Evolutionary conservation across 1,139 yeast species (phyloP).

Genomic region (Yamadazyma oceani): DNA sequence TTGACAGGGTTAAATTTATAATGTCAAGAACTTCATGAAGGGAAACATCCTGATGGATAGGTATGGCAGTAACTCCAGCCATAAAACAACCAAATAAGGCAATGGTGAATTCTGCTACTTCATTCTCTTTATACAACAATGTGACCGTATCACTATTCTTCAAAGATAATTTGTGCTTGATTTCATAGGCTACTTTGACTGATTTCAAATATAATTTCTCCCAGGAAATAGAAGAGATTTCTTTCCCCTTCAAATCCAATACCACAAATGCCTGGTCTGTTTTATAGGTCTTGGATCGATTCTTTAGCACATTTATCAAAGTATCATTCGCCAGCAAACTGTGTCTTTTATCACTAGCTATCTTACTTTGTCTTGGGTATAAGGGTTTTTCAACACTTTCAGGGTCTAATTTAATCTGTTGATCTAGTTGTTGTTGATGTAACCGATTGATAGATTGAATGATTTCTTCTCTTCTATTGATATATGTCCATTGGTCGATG

Average conservation of each 20-base stretch:
- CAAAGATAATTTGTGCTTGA: conserved; percentile 66
- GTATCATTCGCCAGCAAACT: conserved; percentile 48
- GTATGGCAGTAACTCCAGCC: conserved; percentile 94
- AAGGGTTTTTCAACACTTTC: conserved; percentile 53
- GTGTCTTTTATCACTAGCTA: conserved; percentile 13
- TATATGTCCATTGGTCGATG: conserved; percentile 52
- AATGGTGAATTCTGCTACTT: conserved; percentile 79
- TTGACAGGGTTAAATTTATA: conserved; percentile 72
- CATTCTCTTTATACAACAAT: conserved; percentile 78
- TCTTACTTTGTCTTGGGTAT: conserved; percentile 48
- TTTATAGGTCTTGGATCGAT: conserved; percentile 66
- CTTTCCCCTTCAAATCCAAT: conserved; percentile 81
- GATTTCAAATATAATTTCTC: conserved; percentile 82
- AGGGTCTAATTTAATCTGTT: conserved; percentile 32
- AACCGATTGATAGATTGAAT: conserved; percentile 38
- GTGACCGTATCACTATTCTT: conserved; percentile 84
- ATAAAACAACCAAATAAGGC: conserved; percentile 90
- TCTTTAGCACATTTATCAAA: conserved; percentile 69
- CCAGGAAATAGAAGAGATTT: conserved; percentile 77
- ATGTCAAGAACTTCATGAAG: conserved; percentile 69
- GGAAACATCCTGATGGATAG: conserved; percentile 74
- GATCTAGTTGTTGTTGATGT: conserved; percentile 34
- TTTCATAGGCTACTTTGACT: conserved; percentile 86
- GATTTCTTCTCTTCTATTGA: conserved; percentile 47
- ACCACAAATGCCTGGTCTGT: conserved; percentile 71